A percentile compares a stretch with the other conserved stretches of the same genome.
Evolutionary conservation across 73 alveolate species (phyloP).

Genomic region (Uronychia setigera): DNA sequence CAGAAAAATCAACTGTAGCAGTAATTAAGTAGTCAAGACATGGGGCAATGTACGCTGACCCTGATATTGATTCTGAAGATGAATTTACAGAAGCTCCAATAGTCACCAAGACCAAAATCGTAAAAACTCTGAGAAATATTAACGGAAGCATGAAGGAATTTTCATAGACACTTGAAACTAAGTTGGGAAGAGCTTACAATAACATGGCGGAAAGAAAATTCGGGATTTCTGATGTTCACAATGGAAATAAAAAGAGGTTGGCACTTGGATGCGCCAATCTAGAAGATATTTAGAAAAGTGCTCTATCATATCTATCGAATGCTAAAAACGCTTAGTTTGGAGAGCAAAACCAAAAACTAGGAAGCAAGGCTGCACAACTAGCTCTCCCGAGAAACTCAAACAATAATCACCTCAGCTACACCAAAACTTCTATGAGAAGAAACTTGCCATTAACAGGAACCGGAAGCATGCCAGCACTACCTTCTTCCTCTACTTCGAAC

Average conservation of each 20-base stretch:
- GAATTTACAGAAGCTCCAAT: not conserved
- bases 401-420: too few species aligned
- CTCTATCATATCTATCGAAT: not conserved
- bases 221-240: conserved; percentile 12
- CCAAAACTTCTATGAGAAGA: not conserved
- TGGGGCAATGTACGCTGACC: not conserved
- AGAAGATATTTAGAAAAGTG: not conserved
- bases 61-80: not conserved
- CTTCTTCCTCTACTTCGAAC: too few species aligned
- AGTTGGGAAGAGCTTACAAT: conserved; percentile 7
- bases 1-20: not conserved
- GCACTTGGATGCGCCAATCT: not conserved
- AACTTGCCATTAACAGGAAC: too few species aligned
- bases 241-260: not conserved
- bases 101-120: conserved; percentile 16
- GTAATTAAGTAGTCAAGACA: not conserved
- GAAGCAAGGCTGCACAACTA: not conserved
- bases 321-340: not conserved
- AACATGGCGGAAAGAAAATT: conserved; percentile 22
- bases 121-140: conserved; percentile 22
- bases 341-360: not conserved
- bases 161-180: conserved; percentile 12
- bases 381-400: not conserved
- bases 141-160: conserved; percentile 44
- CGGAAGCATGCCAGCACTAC: too few species aligned